Percentiles rank a stretch among this genome's conserved stretches.
These are phyloP conservation scores for Dactylella cylindrospora DNA, from an alignment of 2,329 filamentous ascomycete species.

Conservation along the genomic window DNA sequence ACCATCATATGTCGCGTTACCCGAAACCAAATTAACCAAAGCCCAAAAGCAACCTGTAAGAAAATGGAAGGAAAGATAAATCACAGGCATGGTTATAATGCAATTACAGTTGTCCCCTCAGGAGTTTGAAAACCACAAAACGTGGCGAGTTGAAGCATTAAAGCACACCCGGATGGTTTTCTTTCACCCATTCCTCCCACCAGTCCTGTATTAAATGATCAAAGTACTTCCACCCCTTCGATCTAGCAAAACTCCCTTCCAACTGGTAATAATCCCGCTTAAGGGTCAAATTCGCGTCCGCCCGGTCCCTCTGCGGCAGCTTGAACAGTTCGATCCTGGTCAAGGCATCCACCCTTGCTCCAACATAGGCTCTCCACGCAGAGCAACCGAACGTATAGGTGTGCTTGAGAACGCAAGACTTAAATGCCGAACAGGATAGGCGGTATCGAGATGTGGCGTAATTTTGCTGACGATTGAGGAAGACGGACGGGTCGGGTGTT, in stretches of 20 bases:
- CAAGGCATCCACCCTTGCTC: constrained; percentile 25
- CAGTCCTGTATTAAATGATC: constrained; percentile 25
- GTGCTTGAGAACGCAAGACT: constrained; percentile 20
- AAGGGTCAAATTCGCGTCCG: constrained; percentile 17
- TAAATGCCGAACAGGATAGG: constrained; percentile 26
- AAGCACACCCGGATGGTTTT: not conserved
- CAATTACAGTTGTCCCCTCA: too few relatives aligned
- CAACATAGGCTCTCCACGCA: constrained; percentile 29
- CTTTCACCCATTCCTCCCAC: constrained; percentile 36
- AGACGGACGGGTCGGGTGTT: constrained; percentile 15
- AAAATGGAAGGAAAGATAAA: too few relatives aligned
- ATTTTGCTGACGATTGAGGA: constrained; percentile 20
- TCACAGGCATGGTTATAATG: too few relatives aligned
- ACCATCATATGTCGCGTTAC: too few relatives aligned
- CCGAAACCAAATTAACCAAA: too few relatives aligned
- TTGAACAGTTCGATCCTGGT: constrained; percentile 31
- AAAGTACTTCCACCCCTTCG: constrained; percentile 14
- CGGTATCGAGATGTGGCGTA: constrained; percentile 28
- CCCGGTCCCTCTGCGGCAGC: constrained; percentile 13
- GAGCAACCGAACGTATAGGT: constrained; percentile 39
- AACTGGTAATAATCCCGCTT: constrained; percentile 35
- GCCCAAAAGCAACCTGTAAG: too few relatives aligned
- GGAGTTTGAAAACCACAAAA: too few relatives aligned
- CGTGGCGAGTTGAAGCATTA: too few relatives aligned
- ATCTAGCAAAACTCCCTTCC: constrained; percentile 26